Conservation (phyloP, 371 early-diverging fungal species). For the Capillidium heterosporum region DNA sequence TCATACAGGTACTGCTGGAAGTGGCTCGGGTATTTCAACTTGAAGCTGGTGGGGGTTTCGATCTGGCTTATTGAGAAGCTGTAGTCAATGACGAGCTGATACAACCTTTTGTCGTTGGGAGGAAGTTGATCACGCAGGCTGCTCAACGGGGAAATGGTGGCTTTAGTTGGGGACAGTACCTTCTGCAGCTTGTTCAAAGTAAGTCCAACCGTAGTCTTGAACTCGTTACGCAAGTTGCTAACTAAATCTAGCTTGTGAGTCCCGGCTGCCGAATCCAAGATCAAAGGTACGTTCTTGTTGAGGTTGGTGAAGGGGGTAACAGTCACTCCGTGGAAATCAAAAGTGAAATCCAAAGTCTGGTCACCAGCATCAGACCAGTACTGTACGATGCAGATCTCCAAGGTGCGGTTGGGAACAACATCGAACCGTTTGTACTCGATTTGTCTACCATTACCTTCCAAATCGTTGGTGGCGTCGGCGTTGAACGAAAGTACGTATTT, state of each 20-base stretch:
- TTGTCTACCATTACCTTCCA: constrained; percentile 32
- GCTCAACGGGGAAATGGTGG: not conserved
- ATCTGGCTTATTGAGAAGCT: not conserved
- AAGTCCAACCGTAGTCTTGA: not conserved
- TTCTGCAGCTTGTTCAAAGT: not conserved
- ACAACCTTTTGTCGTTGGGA: not conserved
- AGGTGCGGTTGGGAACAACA: constrained; percentile 49
- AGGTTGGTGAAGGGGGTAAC: constrained; percentile 11
- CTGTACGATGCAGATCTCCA: constrained; percentile 69
- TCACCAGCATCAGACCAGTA: constrained; percentile 69
- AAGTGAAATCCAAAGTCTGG: constrained; percentile 42
- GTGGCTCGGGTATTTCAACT: not conserved
- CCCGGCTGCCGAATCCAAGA: not conserved
- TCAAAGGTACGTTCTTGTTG: not conserved
- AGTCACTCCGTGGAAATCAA: constrained; percentile 69
- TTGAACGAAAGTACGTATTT: constrained; percentile 26
- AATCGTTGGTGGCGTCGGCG: not conserved
- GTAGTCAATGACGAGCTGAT: not conserved
- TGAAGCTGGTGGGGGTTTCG: not conserved
- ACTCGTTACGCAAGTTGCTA: not conserved
- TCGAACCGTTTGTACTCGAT: constrained; percentile 31
- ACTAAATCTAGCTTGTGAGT: not conserved
- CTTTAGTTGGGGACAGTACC: not conserved
- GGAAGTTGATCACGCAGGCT: not conserved
- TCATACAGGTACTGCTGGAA: not conserved